A percentile compares a stretch with the other conserved stretches of the same genome.
phyloP scores from a whole-genome alignment of 257 asterid genomes.

The Ligustrum vulgare region DNA sequence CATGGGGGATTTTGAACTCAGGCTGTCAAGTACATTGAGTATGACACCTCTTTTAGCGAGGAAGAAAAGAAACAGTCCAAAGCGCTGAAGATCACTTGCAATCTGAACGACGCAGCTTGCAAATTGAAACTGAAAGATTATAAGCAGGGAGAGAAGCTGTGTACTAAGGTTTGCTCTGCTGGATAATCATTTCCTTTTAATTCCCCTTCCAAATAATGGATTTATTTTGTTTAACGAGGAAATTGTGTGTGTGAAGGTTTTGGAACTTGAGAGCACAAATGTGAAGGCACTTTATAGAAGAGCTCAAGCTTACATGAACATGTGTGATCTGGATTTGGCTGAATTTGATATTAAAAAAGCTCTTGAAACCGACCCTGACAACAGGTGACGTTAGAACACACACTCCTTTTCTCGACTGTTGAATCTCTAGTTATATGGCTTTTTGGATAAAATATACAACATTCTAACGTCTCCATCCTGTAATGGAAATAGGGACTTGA shows the following conservation, averaged over 20 bases:
- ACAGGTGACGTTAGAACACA: constrained; percentile 14
- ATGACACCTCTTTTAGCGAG: constrained; percentile 41
- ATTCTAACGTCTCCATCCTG: neutral
- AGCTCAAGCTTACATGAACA: constrained; percentile 33
- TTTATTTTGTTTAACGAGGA: neutral
- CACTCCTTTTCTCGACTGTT: neutral
- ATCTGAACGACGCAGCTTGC: constrained; percentile 53
- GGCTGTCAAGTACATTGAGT: constrained; percentile 59
- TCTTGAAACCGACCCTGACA: constrained; percentile 32
- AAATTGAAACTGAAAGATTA: constrained; percentile 48
- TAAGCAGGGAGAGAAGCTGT: constrained; percentile 49
- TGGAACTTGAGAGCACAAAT: constrained; percentile 33
- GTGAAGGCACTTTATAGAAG: constrained; percentile 37
- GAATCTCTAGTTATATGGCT: neutral
- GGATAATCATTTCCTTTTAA: neutral
- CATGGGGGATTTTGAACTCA: constrained; percentile 24
- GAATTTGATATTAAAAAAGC: constrained; percentile 37
- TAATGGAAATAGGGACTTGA: constrained; percentile 43
- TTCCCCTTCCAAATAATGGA: neutral
- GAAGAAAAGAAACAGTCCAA: constrained; percentile 51
- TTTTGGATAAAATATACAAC: no score
- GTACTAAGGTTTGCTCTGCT: constrained; percentile 39
- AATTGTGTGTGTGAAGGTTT: constrained; percentile 16
- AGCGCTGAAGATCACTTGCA: constrained; percentile 43
- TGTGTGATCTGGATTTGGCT: constrained; percentile 33